Evolutionary conservation across 2,329 filamentous ascomycete species (phyloP).

Genomic region (Fusarium sp.): DNA sequence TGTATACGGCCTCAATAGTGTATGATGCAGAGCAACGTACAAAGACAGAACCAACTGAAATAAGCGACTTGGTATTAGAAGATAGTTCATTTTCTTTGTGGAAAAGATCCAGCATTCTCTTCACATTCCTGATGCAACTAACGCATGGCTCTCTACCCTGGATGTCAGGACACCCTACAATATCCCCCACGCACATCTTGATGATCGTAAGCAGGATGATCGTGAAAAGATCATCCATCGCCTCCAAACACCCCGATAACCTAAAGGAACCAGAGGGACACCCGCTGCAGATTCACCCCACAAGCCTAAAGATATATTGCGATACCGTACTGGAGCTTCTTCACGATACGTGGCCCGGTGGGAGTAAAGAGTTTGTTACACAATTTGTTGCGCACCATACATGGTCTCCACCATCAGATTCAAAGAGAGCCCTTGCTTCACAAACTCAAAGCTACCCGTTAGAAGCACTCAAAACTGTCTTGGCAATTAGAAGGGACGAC

Average conservation of each 20-base stretch:
- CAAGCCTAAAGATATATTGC: background rate
- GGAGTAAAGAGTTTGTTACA: too few species aligned
- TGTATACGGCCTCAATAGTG: background rate
- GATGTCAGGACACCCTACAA: background rate
- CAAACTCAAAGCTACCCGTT: too few species aligned
- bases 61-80: background rate
- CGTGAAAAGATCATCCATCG: background rate
- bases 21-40: background rate
- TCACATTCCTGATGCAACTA: background rate
- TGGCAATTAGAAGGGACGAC: too few species aligned
- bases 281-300: background rate
- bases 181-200: slow-evolving; percentile 2
- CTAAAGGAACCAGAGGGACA: background rate
- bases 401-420: too few species aligned
- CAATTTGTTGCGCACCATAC: too few species aligned
- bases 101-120: background rate
- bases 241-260: background rate
- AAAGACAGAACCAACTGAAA: background rate
- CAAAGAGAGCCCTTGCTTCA: too few species aligned
- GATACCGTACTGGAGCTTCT: too few species aligned
- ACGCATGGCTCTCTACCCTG: background rate
- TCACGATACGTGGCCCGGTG: too few species aligned
- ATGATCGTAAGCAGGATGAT: slow-evolving; percentile 4
- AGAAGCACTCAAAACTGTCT: too few species aligned
- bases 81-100: background rate